Evolutionary conservation across 345 rosid species (phyloP), one percentile per base, ranked within the genome.

Genomic region (Euphorbia pulcherrima): DNA sequence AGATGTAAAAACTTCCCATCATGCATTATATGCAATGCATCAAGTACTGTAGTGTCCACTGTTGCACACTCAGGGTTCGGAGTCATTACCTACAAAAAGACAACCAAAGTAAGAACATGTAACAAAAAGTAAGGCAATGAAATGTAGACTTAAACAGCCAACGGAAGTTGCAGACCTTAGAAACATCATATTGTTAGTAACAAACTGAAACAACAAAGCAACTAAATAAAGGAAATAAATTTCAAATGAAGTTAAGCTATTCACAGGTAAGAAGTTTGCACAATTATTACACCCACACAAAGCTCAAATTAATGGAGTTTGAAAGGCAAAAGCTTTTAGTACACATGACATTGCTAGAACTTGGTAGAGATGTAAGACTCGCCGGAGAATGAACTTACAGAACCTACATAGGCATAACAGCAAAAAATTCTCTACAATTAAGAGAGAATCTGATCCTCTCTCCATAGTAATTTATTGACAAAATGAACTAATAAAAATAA

Each of bases 1-100:
- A 95, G 97, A 82, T 95, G 99, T 62, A 95, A 80, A 74, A 95
- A 92, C 82, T 95, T 95, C 54, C 98, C 97, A 35, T 90, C 98
- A 75, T 95, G 98, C 99, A 92, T 95, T 62, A 80, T 68, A 73
- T 92, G 99, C 83, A 92, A 80, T 17, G 98, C 97, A 18, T 95
- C 99, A 30, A 95, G 92, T 68, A 92, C 87, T 20, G 97, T 83
- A 14, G 92, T 87, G 70, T 92, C 99, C 16, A 95, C 10, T 11
- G 81, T 81, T 9, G 81, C 97, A 75, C 89, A 87, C 79, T 95
- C 97, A 0, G 99, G 98, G 64, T 90, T 95, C 3, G 88, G 85
- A 0, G 99, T 92, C 99, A 95, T 95, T 16, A 95, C 97, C 96
- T 89, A 60, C n/a, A 63, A 20, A 68, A 76, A 39, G 62, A 26